A percentile compares a stretch with the other conserved stretches of the same genome.
Conservation (phyloP, 1,139 yeast genomes). For the Eremothecium coryli region DNA sequence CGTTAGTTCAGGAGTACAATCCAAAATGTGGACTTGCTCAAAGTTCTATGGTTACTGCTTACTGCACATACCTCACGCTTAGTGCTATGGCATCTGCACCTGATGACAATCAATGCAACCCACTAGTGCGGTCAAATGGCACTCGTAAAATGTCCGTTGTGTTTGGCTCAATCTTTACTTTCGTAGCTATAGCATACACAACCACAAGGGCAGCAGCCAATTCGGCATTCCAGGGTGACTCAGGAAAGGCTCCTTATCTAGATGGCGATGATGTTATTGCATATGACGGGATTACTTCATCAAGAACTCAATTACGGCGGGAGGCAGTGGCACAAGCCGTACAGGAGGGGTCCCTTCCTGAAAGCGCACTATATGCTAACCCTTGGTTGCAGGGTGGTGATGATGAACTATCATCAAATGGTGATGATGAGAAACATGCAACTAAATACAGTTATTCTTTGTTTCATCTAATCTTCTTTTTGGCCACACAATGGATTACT, state of each 20-base stretch:
- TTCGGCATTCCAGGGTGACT: constrained; percentile 44
- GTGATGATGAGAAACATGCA: constrained; percentile 53
- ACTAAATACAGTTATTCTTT: constrained; percentile 82
- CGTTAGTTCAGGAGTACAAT: constrained; percentile 80
- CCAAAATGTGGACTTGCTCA: constrained; percentile 97
- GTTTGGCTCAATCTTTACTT: constrained; percentile 87
- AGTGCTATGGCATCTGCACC: constrained; percentile 97
- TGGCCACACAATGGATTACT: constrained; percentile 97
- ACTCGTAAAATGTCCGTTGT: constrained; percentile 85
- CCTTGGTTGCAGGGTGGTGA: constrained; percentile 47
- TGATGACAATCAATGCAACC: constrained; percentile 86
- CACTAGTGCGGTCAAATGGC: constrained; percentile 78
- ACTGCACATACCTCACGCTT: constrained; percentile 85
- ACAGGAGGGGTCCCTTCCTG: constrained; percentile 89
- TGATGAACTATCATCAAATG: constrained; percentile 33
- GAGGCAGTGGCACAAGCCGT: constrained; percentile 92
- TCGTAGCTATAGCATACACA: constrained; percentile 91
- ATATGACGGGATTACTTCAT: constrained; percentile 40
- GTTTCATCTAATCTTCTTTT: constrained; percentile 83
- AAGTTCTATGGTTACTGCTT: constrained; percentile 89
- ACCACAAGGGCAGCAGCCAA: constrained; percentile 93
- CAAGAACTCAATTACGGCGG: constrained; percentile 67
- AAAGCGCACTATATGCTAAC: constrained; percentile 71
- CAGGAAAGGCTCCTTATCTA: constrained; percentile 25
- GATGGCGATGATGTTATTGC: constrained; percentile 31